A percentile compares a stretch with the other conserved stretches of the same genome.
Conservation (phyloP, 1,284 basidiomycete species). For the Erythrobasidium hasegawianum region DNA sequence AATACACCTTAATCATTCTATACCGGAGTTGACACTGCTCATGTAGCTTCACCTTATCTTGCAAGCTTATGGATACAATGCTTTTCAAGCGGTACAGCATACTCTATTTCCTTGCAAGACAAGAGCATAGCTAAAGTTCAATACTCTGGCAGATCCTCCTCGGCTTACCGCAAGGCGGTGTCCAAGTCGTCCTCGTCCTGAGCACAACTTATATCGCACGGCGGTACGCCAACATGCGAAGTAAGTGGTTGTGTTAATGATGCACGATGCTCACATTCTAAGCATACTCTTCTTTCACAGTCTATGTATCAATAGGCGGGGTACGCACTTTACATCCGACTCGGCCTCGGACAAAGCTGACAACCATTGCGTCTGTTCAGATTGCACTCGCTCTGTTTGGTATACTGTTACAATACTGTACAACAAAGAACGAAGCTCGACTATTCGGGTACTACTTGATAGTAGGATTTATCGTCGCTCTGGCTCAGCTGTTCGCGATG, state of each 20-base stretch:
- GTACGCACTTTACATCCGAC: background rate
- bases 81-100: slow-evolving; percentile 17
- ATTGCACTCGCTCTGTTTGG: slow-evolving; percentile 21
- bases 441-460: slow-evolving; percentile 34
- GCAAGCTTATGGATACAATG: slow-evolving; percentile 29
- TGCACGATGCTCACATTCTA: too few relatives aligned
- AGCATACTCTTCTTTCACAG: slow-evolving; percentile 1
- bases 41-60: slow-evolving; percentile 24
- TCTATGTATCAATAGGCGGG: slow-evolving; percentile 19
- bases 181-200: slow-evolving; percentile 21
- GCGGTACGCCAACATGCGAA: slow-evolving; percentile 9
- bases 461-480: slow-evolving; percentile 21
- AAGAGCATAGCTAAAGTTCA: too few relatives aligned
- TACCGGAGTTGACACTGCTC: too few relatives aligned
- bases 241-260: too few relatives aligned
- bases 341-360: background rate
- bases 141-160: slow-evolving; percentile 29
- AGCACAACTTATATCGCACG: slow-evolving; percentile 12
- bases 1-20: too few relatives aligned
- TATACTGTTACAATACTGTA: slow-evolving; percentile 23
- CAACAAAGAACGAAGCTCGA: slow-evolving; percentile 23
- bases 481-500: slow-evolving; percentile 25
- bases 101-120: too few relatives aligned
- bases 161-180: slow-evolving; percentile 23
- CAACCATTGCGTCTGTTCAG: background rate